Evolutionary conservation across 345 rosid species (phyloP).

Genomic region (Geranium brycei): DNA sequence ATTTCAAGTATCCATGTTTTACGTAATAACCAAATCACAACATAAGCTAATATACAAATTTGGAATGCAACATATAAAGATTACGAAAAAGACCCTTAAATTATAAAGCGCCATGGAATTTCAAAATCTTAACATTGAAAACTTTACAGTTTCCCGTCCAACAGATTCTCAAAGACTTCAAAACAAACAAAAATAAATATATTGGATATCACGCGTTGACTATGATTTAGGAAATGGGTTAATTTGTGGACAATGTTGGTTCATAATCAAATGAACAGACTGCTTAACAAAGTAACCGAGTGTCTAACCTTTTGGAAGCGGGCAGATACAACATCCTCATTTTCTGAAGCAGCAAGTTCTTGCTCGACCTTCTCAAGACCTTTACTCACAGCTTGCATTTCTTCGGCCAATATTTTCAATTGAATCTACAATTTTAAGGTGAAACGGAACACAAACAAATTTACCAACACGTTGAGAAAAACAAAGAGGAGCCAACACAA

Average conservation of each 20-base stretch:
- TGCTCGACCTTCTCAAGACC: slow-evolving; percentile 92
- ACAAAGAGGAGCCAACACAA: slow-evolving; percentile 2
- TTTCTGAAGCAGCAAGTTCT: slow-evolving; percentile 75
- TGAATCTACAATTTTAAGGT: slow-evolving; percentile 49
- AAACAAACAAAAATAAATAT: no score
- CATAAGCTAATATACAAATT: not conserved
- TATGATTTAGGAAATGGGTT: not conserved
- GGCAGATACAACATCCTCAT: slow-evolving; percentile 67
- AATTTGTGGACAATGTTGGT: not conserved
- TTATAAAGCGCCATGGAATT: no score
- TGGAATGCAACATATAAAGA: not conserved
- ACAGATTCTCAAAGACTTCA: no score
- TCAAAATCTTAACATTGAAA: no score
- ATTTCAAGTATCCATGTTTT: not conserved
- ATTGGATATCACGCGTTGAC: no score
- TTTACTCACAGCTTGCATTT: slow-evolving; percentile 95
- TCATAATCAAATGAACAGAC: not conserved
- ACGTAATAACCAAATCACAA: not conserved
- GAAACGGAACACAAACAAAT: slow-evolving; percentile 2
- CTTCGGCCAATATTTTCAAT: slow-evolving; percentile 89
- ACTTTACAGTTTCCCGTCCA: no score
- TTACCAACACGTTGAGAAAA: not conserved
- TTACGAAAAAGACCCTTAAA: no score
- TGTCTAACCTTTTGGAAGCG: slow-evolving; percentile 77
- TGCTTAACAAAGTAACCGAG: not conserved